Percentiles rank a stretch among this genome's conserved stretches.
phyloP scores from a whole-genome alignment of 1,139 yeast species.

The Tardiomyces blankii region DNA sequence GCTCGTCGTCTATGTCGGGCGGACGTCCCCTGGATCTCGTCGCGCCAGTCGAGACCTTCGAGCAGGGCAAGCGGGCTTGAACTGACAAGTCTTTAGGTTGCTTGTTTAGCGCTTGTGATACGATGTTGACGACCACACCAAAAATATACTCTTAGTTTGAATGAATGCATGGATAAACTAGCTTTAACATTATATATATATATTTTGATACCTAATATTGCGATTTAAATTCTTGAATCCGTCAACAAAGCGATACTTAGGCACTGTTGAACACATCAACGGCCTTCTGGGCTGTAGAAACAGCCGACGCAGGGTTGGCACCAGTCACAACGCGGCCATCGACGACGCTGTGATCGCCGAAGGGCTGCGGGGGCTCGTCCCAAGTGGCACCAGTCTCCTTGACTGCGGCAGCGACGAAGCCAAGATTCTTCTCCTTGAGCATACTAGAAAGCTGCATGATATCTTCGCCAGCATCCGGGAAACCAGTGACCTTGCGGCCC shows the following conservation, averaged over 20 bases:
- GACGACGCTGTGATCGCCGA: constrained; percentile 38
- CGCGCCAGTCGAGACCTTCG: not conserved
- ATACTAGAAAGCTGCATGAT: constrained; percentile 27
- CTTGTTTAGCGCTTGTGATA: no score
- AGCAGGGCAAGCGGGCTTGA: no score
- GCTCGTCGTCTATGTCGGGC: not conserved
- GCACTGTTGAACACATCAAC: not conserved
- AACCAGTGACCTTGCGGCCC: constrained; percentile 41
- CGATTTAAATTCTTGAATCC: no score
- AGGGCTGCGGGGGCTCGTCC: constrained; percentile 36
- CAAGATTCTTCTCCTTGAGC: constrained; percentile 26
- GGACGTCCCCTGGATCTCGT: not conserved
- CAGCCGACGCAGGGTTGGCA: constrained; percentile 45
- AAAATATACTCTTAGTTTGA: no score
- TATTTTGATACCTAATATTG: no score
- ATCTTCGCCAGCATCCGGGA: constrained; percentile 41
- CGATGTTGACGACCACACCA: no score
- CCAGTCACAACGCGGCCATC: constrained; percentile 54
- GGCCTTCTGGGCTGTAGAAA: not conserved
- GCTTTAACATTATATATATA: no score
- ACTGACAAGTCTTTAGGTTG: no score
- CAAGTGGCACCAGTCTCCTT: constrained; percentile 38
- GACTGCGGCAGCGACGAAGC: constrained; percentile 27
- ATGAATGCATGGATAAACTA: no score
- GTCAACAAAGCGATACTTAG: no score